Conservation (phyloP, 768 basidiomycete genomes). For the Arthromyces matolae region DNA sequence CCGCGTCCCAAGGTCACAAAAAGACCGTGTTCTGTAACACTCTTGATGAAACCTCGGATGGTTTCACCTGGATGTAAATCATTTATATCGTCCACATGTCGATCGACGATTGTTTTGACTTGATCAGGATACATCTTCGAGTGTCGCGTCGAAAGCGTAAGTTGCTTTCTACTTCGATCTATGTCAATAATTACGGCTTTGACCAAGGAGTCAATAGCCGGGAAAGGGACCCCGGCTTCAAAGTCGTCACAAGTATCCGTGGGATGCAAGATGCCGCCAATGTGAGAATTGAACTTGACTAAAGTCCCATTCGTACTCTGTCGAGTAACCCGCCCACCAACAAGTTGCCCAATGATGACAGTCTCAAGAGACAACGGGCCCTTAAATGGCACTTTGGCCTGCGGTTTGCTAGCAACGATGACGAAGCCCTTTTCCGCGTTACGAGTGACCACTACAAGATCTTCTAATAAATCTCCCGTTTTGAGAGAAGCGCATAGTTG, state of each 20-base stretch:
- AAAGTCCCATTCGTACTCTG: conserved; percentile 70
- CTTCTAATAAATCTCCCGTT: conserved; percentile 65
- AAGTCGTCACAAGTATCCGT: conserved; percentile 84
- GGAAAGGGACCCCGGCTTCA: conserved; percentile 51
- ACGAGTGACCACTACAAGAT: conserved; percentile 85
- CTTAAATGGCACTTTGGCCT: conserved; percentile 50
- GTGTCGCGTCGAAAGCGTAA: conserved; percentile 77
- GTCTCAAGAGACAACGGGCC: conserved; percentile 59
- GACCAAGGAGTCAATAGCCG: conserved; percentile 61
- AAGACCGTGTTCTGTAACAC: conserved; percentile 78
- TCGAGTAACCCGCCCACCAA: conserved; percentile 77
- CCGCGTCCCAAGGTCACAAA: conserved; percentile 83
- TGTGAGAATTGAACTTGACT: conserved; percentile 67
- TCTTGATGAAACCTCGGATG: conserved; percentile 89
- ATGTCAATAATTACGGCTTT: conserved; percentile 69
- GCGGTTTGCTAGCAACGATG: conserved; percentile 74
- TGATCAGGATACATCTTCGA: conserved; percentile 64
- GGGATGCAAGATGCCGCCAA: conserved; percentile 76
- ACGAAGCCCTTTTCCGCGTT: conserved; percentile 84
- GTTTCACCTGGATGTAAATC: conserved; percentile 69
- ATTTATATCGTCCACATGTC: conserved; percentile 57
- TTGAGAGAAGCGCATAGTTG: conserved; percentile 64
- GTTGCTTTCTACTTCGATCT: conserved; percentile 59
- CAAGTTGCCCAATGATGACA: conserved; percentile 65
- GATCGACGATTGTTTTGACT: conserved; percentile 51